Conservation (phyloP, 2,329 filamentous ascomycete species). For the Diplodia scrobiculata region DNA sequence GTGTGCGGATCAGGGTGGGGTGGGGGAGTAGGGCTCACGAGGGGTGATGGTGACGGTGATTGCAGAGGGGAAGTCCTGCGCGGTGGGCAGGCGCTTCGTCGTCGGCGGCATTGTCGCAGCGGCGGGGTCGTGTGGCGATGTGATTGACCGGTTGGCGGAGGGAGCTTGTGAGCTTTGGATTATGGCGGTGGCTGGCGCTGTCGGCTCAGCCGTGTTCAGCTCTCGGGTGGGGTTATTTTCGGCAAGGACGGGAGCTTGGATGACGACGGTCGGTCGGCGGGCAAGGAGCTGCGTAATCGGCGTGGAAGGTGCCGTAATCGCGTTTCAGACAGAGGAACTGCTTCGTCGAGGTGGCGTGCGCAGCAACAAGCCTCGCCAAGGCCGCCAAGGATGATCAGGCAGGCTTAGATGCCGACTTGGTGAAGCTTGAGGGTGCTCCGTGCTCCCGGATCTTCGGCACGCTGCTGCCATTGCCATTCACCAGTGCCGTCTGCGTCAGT, state of each 20-base stretch:
- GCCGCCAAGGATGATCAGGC: background rate
- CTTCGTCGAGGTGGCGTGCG: background rate
- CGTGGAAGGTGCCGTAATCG: conserved; percentile 12
- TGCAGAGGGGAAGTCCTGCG: conserved; percentile 48
- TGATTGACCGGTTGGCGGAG: background rate
- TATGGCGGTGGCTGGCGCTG: background rate
- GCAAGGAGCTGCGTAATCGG: conserved; percentile 11
- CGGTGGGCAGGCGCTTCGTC: conserved; percentile 49
- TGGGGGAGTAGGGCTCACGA: conserved; percentile 43
- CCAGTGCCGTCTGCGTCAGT: conserved; percentile 5
- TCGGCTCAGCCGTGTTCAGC: background rate
- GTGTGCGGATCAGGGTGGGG: conserved; percentile 15
- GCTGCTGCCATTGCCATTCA: background rate
- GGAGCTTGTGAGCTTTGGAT: too few species aligned
- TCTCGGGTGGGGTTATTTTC: background rate
- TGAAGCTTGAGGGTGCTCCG: conserved; percentile 13
- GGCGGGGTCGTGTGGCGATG: background rate
- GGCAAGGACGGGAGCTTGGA: background rate
- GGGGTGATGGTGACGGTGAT: conserved; percentile 49
- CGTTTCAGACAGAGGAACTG: conserved; percentile 8
- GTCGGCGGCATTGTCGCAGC: conserved; percentile 34
- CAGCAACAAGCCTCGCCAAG: conserved; percentile 21
- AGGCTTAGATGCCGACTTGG: conserved; percentile 20
- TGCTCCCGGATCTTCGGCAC: conserved; percentile 14
- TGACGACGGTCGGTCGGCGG: background rate